These are phyloP conservation scores for Geotrichum ghanense DNA, from an alignment of 805 yeast genomes.

Conservation along the genomic window DNA sequence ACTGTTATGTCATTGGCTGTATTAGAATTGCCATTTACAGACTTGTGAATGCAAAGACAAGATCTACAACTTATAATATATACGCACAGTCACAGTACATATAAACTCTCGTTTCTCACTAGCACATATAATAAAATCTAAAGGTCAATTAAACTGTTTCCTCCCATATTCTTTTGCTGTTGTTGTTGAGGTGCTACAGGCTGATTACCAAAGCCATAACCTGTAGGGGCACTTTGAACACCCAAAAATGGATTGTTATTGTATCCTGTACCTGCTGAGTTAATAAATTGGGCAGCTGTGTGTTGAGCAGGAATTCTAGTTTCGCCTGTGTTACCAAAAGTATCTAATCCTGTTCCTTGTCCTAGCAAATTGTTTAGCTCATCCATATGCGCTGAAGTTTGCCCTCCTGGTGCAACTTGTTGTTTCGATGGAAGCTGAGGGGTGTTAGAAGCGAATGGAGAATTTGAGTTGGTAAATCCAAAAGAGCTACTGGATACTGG, in stretches of 20 bases:
- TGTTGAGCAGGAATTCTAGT: conserved; percentile 86
- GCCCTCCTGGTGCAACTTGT: background rate
- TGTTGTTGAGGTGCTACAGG: conserved; percentile 25
- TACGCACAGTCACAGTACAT: no score
- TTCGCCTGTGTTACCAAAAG: conserved; percentile 82
- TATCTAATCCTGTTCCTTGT: conserved; percentile 84
- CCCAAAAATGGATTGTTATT: conserved; percentile 47
- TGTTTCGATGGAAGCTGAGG: background rate
- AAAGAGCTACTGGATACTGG: conserved; percentile 17
- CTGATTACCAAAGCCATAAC: conserved; percentile 89
- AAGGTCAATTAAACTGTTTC: conserved; percentile 2
- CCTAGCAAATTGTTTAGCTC: conserved; percentile 72
- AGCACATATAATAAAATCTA: no score
- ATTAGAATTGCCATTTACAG: no score
- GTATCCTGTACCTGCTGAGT: conserved; percentile 54
- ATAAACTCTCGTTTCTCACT: no score
- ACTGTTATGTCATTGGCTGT: no score
- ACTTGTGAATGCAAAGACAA: no score
- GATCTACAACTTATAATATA: no score
- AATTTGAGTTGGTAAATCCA: conserved; percentile 31
- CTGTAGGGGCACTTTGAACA: conserved; percentile 77
- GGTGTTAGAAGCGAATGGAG: conserved; percentile 32
- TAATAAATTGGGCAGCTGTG: conserved; percentile 71
- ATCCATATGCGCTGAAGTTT: conserved; percentile 32
- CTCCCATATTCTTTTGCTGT: conserved; percentile 4